Percentiles rank a stretch among this genome's conserved stretches.
Evolutionary conservation across 257 asterid genomes (phyloP).

Genomic region (Solanum chmielewskii): DNA sequence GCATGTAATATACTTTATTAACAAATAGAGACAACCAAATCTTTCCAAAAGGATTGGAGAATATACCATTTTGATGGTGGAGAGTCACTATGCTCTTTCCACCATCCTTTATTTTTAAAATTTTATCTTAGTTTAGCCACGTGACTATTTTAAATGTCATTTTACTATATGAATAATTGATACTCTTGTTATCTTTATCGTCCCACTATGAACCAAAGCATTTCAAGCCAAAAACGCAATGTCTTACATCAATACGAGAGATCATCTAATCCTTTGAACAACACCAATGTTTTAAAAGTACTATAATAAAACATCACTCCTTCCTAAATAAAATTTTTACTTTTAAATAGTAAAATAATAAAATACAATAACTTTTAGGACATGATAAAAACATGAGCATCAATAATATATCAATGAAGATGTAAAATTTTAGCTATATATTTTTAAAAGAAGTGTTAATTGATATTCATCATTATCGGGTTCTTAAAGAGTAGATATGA

Average conservation of each 20-base stretch:
- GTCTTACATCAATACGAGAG: neutral
- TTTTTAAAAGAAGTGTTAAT: neutral
- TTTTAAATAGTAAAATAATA: neutral
- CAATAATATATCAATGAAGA: neutral
- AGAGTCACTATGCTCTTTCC: constrained; percentile 31
- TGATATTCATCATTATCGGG: neutral
- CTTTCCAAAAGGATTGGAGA: constrained; percentile 12
- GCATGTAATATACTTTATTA: neutral
- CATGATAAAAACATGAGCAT: neutral
- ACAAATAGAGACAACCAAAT: constrained; percentile 16
- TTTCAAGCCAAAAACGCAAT: neutral
- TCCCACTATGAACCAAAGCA: constrained; percentile 9
- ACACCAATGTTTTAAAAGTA: neutral
- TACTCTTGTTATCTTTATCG: neutral
- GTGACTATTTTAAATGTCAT: neutral
- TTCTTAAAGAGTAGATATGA: neutral
- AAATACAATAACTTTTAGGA: neutral
- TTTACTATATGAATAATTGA: neutral
- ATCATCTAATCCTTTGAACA: neutral
- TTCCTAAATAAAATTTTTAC: neutral
- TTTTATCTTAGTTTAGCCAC: neutral
- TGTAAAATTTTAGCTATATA: neutral
- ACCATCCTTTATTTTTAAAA: constrained; percentile 21
- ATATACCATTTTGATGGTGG: constrained; percentile 64
- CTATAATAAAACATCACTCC: neutral